Base-by-base conservation (phyloP, 192 early-diverging fungal genomes). In the Backusella westeae region DNA sequence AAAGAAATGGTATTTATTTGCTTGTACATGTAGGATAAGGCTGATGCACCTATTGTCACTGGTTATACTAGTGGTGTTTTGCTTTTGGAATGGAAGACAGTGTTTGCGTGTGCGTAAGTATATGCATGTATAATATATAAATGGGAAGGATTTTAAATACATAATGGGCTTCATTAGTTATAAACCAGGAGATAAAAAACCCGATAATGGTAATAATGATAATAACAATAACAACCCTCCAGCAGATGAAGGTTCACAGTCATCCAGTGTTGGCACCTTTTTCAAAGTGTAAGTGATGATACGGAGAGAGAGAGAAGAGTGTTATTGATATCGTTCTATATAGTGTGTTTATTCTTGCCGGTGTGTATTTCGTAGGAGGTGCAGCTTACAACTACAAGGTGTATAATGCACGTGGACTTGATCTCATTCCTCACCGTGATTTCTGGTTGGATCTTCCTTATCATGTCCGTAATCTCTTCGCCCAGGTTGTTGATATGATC, bases 381-480 rank as follows among this genome's bases (percentile, higher is more conserved):
- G 81, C 77, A 21, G 59, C 78, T 38, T 82, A 82, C 65, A 82
- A 78, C 72, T 78, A 70, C 49, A 82, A 73, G n/a, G 63, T 73
- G 19, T 78, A 82, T 67, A 82, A 82, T 69, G 81, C 81, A 17
- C 73, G 74, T 36, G 81, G 81, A 19, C 70, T 73, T 42, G 81
- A 82, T 70, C 34, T 82, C 7, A 78, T 82, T 36, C 77, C 77
- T 34, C 81, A 82, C 49, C 72, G 80, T 52, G 80, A 81, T 49
- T 78, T 73, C 34, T 78, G 81, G 81, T 65, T 75, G 3, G 81
- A 76, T 42, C 44, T 82, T 26, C 77, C 74, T 34, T 77, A 73
- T 81, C 75, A 74, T 44, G 71, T 71, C 73, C 39, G 56, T n/a
- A 34, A 82, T 23, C 36, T 76, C 4, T 69, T 82, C 34, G 72